phyloP scores from a whole-genome alignment of 768 basidiomycete species.

The Suillus tomentosus region DNA sequence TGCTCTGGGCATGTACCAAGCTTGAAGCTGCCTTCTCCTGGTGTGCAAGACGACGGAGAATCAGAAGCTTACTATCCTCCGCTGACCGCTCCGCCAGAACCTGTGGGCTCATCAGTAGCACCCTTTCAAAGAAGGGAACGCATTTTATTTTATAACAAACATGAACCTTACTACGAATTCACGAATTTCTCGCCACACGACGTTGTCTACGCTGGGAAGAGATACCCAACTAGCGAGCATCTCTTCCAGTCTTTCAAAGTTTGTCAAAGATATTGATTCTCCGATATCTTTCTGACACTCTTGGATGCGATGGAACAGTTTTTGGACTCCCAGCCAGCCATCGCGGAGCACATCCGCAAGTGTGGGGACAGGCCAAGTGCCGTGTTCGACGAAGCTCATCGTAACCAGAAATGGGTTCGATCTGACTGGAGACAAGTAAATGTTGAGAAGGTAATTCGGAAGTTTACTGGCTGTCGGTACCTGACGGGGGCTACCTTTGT shows the following conservation, averaged over 20 bases:
- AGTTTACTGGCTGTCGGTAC: not conserved
- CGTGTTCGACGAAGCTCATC: constrained; percentile 69
- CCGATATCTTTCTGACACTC: not conserved
- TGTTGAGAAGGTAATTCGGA: constrained; percentile 52
- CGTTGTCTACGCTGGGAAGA: constrained; percentile 60
- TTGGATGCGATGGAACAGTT: constrained; percentile 44
- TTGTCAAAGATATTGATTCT: constrained; percentile 6
- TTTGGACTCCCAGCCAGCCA: constrained; percentile 54
- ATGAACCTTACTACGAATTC: constrained; percentile 67
- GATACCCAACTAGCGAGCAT: constrained; percentile 77
- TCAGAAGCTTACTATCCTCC: constrained; percentile 31
- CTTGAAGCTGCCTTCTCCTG: constrained; percentile 19
- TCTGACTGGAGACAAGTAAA: constrained; percentile 72
- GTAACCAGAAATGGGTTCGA: constrained; percentile 61
- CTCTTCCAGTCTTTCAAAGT: constrained; percentile 78
- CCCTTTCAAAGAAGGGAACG: constrained; percentile 36
- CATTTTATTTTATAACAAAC: constrained; percentile 66
- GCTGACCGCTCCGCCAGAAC: constrained; percentile 33
- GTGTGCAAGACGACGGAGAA: constrained; percentile 13
- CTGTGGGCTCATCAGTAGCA: constrained; percentile 30
- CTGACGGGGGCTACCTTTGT: not conserved
- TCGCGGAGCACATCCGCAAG: constrained; percentile 70
- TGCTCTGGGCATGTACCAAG: constrained; percentile 15
- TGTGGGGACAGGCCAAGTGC: constrained; percentile 62
- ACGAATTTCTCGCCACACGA: constrained; percentile 74